A percentile compares a stretch with the other conserved stretches of the same genome.
Conservation (phyloP, 805 yeast genomes). For the Zygosaccharomyces lentus region DNA sequence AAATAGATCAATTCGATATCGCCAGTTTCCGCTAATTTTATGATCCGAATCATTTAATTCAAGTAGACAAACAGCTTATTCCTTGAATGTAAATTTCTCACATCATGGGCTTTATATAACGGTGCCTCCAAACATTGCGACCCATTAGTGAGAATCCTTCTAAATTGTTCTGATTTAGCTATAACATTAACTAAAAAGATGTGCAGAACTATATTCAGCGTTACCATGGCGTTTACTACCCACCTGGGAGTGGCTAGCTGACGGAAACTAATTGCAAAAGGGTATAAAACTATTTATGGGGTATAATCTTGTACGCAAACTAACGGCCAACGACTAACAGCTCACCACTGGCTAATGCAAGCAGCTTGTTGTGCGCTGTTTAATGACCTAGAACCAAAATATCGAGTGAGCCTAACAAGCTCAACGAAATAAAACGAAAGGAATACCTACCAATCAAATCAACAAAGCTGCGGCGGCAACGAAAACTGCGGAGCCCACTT, state of each 20-base stretch:
- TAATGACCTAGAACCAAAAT: not conserved
- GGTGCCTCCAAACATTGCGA: too few species aligned
- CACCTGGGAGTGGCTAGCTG: not conserved
- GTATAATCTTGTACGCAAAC: not conserved
- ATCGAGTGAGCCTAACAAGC: not conserved
- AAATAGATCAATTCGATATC: too few species aligned
- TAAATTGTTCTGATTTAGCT: too few species aligned
- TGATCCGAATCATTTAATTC: too few species aligned
- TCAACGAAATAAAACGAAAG: not conserved
- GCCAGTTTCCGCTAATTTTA: too few species aligned
- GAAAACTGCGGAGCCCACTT: constrained; percentile 23
- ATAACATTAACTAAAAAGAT: not conserved
- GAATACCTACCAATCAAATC: constrained; percentile 15
- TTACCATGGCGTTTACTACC: not conserved
- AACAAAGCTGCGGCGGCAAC: constrained; percentile 30
- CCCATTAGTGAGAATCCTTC: too few species aligned
- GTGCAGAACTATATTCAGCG: too few species aligned
- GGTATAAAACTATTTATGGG: not conserved
- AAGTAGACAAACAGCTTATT: too few species aligned
- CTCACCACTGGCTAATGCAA: not conserved
- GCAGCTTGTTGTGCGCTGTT: not conserved
- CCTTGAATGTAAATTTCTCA: too few species aligned
- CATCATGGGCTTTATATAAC: too few species aligned
- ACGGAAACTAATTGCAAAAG: not conserved
- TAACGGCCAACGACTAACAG: not conserved